Conservation (phyloP, 345 rosid genomes). For the Citrus medica region DNA sequence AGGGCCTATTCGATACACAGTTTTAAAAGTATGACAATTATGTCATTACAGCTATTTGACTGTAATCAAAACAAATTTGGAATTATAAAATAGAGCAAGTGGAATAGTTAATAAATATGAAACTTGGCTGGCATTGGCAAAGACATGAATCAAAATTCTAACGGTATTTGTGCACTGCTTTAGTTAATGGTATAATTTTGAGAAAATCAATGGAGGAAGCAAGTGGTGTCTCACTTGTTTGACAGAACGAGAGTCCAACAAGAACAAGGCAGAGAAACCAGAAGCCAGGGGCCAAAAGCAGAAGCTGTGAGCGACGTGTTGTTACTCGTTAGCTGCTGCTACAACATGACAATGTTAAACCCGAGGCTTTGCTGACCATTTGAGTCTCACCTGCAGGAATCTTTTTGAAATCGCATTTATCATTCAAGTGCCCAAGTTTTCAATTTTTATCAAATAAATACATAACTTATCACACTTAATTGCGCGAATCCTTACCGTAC, state of each 20-base stretch:
- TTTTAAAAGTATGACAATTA: too few species aligned
- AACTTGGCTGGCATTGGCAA: background rate
- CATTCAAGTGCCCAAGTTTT: background rate
- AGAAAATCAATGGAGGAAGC: conserved; percentile 14
- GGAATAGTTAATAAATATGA: background rate
- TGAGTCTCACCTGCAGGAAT: background rate
- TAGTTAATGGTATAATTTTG: background rate
- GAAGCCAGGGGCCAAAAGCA: background rate
- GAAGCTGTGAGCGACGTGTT: background rate
- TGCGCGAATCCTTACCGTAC: background rate
- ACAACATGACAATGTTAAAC: background rate
- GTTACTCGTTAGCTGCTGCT: background rate
- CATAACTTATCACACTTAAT: background rate
- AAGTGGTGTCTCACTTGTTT: conserved; percentile 17
- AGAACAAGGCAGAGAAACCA: background rate
- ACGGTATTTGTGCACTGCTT: background rate
- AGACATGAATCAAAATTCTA: background rate
- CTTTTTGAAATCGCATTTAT: background rate
- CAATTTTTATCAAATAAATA: background rate
- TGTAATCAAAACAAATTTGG: background rate
- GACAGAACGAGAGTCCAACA: conserved; percentile 4
- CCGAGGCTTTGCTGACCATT: background rate
- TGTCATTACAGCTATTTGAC: too few species aligned
- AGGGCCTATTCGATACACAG: too few species aligned
- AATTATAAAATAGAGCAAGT: background rate